phyloP scores from a whole-genome alignment of 169 alveolate species.

The Fabrea salina region DNA sequence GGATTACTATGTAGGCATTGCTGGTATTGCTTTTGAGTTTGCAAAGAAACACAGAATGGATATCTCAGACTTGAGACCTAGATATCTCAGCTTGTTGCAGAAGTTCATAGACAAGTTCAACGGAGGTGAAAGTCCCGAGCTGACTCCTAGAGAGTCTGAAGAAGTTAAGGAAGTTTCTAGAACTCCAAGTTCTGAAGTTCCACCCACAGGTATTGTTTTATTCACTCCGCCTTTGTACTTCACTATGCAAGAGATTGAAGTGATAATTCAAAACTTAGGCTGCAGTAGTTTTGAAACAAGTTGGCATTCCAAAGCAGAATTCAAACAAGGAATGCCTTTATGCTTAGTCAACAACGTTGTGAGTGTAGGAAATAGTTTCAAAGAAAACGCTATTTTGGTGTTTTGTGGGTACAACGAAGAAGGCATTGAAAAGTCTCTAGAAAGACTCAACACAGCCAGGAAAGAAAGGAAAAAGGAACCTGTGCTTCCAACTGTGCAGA shows the following conservation, averaged over 20 bases:
- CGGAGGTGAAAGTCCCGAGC: conserved; percentile 25
- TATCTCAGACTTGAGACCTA: background rate
- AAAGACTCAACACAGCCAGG: too few species aligned
- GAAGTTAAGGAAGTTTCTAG: too few species aligned
- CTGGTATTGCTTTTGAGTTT: conserved; percentile 57
- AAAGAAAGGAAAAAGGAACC: too few species aligned
- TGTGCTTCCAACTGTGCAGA: too few species aligned
- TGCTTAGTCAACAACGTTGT: conserved; percentile 27
- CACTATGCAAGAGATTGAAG: background rate
- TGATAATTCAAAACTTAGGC: background rate
- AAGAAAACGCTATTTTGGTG: too few species aligned
- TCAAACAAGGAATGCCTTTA: background rate
- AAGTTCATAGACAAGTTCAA: conserved; percentile 35
- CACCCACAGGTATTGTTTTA: conserved; percentile 13
- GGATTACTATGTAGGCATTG: conserved; percentile 60
- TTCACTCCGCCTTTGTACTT: background rate
- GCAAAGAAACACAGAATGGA: background rate
- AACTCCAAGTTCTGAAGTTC: too few species aligned
- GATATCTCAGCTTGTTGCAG: conserved; percentile 43
- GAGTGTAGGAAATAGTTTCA: conserved; percentile 46
- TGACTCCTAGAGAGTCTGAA: too few species aligned
- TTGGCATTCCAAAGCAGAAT: too few species aligned
- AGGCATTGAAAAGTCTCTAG: too few species aligned
- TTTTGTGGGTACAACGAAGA: too few species aligned
- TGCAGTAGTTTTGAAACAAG: conserved; percentile 36